phyloP scores from a whole-genome alignment of 2,329 filamentous ascomycete species.

The Trichoderma cornu-damae region DNA sequence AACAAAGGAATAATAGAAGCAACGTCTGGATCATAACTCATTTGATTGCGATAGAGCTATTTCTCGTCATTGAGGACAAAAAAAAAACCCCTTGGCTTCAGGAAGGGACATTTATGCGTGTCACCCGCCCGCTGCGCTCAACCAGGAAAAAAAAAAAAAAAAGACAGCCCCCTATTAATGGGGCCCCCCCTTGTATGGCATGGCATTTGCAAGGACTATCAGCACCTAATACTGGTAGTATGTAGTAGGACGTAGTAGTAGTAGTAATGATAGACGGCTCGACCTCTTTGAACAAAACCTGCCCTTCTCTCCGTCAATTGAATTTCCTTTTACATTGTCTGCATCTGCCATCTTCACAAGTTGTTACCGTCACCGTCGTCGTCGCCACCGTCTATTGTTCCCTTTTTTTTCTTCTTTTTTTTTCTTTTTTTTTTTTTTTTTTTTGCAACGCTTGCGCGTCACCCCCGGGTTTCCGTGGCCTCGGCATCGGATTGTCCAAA shows the following conservation, averaged over 20 bases:
- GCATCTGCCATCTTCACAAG: neutral
- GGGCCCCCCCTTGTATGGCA: slow-evolving; percentile 4
- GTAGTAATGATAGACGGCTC: too few species aligned
- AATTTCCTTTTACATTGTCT: neutral
- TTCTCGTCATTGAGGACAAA: too few species aligned
- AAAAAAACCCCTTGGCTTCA: too few species aligned
- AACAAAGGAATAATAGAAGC: too few species aligned
- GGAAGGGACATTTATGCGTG: neutral
- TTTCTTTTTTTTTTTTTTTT: neutral
- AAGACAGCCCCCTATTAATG: slow-evolving; percentile 11
- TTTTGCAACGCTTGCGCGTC: neutral
- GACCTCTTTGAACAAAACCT: neutral
- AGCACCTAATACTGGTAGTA: too few species aligned
- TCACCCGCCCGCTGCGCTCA: slow-evolving; percentile 4
- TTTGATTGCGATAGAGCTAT: too few species aligned
- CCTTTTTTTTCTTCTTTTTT: neutral
- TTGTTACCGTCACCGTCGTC: neutral
- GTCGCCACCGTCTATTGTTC: neutral
- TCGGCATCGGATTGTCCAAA: slow-evolving; percentile 14
- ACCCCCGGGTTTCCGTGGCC: neutral
- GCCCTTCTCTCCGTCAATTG: neutral
- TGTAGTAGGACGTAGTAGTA: too few species aligned
- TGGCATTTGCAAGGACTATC: too few species aligned
- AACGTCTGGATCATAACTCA: neutral
- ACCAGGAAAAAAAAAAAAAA: too few species aligned